Base-by-base conservation (phyloP, 78 protist genomes). In the Isochrysis galbana region DNA sequence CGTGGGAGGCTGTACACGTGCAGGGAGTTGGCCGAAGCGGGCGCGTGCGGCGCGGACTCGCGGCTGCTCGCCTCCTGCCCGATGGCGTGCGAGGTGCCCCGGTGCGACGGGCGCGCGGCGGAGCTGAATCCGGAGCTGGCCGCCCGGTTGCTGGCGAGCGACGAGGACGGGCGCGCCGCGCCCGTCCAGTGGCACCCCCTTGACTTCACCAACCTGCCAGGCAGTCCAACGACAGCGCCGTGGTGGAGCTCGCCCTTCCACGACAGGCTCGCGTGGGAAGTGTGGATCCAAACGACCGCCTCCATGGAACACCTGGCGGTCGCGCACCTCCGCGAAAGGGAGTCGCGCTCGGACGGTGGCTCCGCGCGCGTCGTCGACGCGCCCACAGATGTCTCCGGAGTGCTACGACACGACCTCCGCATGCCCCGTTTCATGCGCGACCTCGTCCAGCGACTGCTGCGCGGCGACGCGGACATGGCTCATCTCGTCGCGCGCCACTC, bases 211-310 rank as follows among this genome's bases (percentile, higher is more conserved):
- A 90, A 90, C 41, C 67, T 72, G 21, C 92, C 92, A n/a, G 92
- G 92, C 34, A 61, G 39, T 29, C 83, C 92, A 0, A 41, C 0
- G 39, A 29, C 45, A 34, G 29, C 29, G 42, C 92, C 92, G 29
- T 10, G 92, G 36, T 90, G 67, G 87, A 70, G 41, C 42, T 67
- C 92, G 26, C 92, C 92, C 26, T 90, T 70, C 67, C 92, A 90
- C 84, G 7, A 72, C n/a, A 48, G 94, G 38, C 82, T 92, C 41
- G 90, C 46, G 25, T 92, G 94, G 94, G 90, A 92, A 86, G 86
- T 72, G 26, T 92, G 90, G 93, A 91, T 91, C 72, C 80, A 42
- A 26, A 91, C 93, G 32, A 91, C 93, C 0, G 93, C 93, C 61
- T 70, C 93, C 23, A 83, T 77, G 69, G 86, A 74, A n/a, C n/a